Evolutionary conservation across 2,329 filamentous ascomycete species (phyloP).

Genomic region (Calonectria ilicicola): DNA sequence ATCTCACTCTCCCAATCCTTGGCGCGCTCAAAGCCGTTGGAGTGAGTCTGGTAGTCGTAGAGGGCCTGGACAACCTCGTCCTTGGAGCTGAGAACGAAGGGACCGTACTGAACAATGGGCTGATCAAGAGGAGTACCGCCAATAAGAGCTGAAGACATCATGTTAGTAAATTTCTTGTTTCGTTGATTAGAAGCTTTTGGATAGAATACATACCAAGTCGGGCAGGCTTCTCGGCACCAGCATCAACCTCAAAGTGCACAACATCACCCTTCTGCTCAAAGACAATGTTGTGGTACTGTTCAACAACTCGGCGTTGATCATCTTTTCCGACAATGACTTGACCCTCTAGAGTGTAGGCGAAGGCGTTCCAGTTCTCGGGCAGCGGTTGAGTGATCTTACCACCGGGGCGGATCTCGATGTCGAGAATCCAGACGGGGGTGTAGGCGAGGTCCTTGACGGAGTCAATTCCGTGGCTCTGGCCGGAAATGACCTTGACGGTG

Average conservation of each 20-base stretch:
- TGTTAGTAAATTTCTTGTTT: background rate
- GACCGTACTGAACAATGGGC: conserved; percentile 84
- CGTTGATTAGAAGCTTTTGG: background rate
- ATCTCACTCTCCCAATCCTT: conserved; percentile 88
- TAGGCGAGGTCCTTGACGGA: conserved; percentile 92
- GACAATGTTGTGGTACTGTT: conserved; percentile 87
- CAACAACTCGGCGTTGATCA: conserved; percentile 64
- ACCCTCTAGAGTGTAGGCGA: conserved; percentile 87
- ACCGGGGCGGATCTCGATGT: conserved; percentile 84
- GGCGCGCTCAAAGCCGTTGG: conserved; percentile 85
- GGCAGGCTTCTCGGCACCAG: conserved; percentile 69
- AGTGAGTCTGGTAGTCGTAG: conserved; percentile 77
- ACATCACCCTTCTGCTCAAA: conserved; percentile 85
- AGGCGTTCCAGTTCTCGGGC: conserved; percentile 88
- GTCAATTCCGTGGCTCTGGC: conserved; percentile 85
- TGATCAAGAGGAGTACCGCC: conserved; percentile 86
- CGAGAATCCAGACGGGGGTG: conserved; percentile 96
- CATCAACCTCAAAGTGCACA: conserved; percentile 77
- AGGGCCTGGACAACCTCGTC: conserved; percentile 83
- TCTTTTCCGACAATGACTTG: conserved; percentile 72
- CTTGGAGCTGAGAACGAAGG: conserved; percentile 81
- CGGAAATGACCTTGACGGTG: conserved; percentile 89
- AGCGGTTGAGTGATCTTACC: conserved; percentile 81
- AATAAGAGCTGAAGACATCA: conserved; percentile 67
- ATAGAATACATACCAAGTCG: conserved; percentile 56